Evolutionary conservation across 2,329 filamentous ascomycete species (phyloP).

Genomic region (Alternaria rosae): DNA sequence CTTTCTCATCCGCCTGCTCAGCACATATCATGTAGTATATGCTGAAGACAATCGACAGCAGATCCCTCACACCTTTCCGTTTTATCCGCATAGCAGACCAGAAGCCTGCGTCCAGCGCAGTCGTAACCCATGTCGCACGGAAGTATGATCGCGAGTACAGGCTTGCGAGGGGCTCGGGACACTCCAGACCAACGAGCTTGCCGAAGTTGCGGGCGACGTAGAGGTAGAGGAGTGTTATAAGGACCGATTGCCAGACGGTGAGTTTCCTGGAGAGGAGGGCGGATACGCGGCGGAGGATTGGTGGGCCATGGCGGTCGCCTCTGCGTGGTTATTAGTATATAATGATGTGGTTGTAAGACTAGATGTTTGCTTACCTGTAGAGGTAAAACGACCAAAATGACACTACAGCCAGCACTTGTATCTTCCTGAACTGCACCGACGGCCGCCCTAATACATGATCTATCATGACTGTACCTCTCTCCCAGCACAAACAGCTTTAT

Average conservation of each 20-base stretch:
- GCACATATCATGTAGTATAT: conserved; percentile 91
- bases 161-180: conserved; percentile 90
- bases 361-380: conserved; percentile 64
- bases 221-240: conserved; percentile 87
- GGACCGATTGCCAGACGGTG: conserved; percentile 88
- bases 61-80: conserved; percentile 79
- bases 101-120: conserved; percentile 92
- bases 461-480: conserved; percentile 38
- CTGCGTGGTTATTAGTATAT: conserved; percentile 55
- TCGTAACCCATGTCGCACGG: conserved; percentile 95
- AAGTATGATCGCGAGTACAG: conserved; percentile 94
- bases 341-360: neutral
- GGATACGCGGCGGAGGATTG: conserved; percentile 74
- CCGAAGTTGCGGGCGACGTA: conserved; percentile 94
- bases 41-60: conserved; percentile 84
- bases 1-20: conserved; percentile 95
- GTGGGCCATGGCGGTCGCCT: conserved; percentile 89
- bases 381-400: conserved; percentile 91
- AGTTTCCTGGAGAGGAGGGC: conserved; percentile 72
- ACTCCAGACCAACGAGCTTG: conserved; percentile 88
- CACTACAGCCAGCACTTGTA: conserved; percentile 90
- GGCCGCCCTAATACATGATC: conserved; percentile 93
- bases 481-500: neutral
- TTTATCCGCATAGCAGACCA: conserved; percentile 97
- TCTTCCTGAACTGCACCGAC: conserved; percentile 87